A percentile compares a stretch with the other conserved stretches of the same genome.
These are phyloP conservation scores for Dactylonectria estremocensis DNA, from an alignment of 2,329 filamentous ascomycete species.

Conservation along the genomic window DNA sequence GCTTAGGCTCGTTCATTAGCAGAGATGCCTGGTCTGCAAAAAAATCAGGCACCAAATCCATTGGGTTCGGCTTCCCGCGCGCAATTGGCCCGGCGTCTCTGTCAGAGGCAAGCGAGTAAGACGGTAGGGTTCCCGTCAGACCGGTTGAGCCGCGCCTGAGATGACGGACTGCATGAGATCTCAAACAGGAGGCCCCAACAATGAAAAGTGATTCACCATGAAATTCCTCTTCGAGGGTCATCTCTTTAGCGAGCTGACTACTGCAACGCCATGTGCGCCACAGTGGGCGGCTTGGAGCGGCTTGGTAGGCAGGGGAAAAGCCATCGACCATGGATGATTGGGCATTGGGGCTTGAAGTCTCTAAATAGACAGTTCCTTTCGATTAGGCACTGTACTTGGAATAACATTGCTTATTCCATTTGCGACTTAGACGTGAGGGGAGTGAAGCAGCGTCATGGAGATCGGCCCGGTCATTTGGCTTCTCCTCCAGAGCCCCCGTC, in stretches of 20 bases:
- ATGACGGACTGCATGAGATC: background rate
- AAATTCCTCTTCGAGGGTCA: background rate
- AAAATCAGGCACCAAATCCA: background rate
- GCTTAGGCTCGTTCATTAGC: conserved; percentile 1
- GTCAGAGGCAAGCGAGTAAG: background rate
- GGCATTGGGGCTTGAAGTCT: background rate
- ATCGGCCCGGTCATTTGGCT: background rate
- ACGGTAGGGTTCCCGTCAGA: background rate
- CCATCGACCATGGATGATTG: background rate
- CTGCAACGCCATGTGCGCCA: conserved; percentile 15
- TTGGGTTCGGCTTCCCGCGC: background rate
- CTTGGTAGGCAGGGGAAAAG: background rate
- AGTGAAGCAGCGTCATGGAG: background rate
- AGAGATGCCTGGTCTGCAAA: background rate
- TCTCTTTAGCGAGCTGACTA: conserved; percentile 9
- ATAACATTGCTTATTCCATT: background rate
- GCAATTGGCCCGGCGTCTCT: background rate
- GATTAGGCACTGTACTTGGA: background rate
- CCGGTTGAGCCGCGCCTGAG: background rate
- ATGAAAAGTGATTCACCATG: background rate
- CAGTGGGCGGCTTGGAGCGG: background rate
- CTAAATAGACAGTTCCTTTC: background rate
- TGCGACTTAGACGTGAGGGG: background rate
- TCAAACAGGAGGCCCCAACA: background rate
- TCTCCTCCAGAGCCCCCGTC: no score